Base-by-base conservation (phyloP, 2,329 filamentous ascomycete genomes). In the Cladosporium halotolerans region DNA sequence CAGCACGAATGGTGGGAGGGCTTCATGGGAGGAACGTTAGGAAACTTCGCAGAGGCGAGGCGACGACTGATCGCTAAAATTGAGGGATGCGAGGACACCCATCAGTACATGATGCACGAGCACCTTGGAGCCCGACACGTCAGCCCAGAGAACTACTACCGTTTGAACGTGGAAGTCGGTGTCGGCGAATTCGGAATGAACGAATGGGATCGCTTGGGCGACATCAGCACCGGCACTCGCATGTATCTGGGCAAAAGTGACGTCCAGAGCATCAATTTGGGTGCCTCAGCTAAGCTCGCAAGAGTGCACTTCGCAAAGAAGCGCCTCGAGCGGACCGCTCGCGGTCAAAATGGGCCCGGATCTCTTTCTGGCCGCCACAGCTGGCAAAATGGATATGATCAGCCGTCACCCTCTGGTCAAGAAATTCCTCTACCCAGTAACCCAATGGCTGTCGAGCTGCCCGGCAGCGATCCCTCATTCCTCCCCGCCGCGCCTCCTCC, bases 121-220 rank as follows among this genome's bases (percentile, higher is more conserved):
- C 82, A 91, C 60, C 76, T 97, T 18, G 73, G 81, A 6, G 87
- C 84, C 68, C 83, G 90, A 33, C 62, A 63, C 13, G 88, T 97
- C 55, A 91, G 87, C 62, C 80, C 82, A 48, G 91, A 96, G 55
- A 89, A 95, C 68, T 99, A 99, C 73, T 95, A 90, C 69, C 86
- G 93, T 7, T 76, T 97, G n/a, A 99, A 99, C 60, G 93, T 97
- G 39, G 91, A 97, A 66, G 85, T 96, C 13, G 93, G 92, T 1
- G 91, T 97, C 3, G 91, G 92, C 50, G 93, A 97, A 66, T 97
- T 96, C 68, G 92, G 88, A 48, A 97, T 99, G 90, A 99, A 97
- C 28, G 93, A 97, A 68, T 99, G 93, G 93, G 82, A 89, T 63
- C 83, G 91, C 3, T 75, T 97, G n/a, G 86, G 88, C 23, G 92